These are phyloP conservation scores for Orbilia javanica DNA, from an alignment of 2,329 filamentous ascomycete species.

Conservation along the genomic window DNA sequence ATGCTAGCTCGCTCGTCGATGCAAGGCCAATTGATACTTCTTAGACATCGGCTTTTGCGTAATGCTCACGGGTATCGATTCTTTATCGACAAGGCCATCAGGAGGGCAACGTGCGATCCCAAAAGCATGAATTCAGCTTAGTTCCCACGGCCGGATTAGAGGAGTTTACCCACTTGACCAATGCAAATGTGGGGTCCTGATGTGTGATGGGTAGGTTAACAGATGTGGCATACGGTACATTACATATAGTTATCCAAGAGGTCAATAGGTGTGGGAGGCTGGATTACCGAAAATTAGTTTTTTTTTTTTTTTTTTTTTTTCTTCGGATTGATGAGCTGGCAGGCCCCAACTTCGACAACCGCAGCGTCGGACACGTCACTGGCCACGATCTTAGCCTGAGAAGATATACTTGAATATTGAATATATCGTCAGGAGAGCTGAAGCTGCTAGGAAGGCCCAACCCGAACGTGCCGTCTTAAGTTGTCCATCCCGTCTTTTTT, in stretches of 20 bases:
- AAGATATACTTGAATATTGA: slow-evolving; percentile 24
- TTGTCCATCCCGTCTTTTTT: slow-evolving; percentile 50
- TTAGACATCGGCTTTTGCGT: slow-evolving; percentile 31
- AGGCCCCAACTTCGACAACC: slow-evolving; percentile 52
- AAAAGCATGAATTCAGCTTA: slow-evolving; percentile 30
- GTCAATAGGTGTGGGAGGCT: slow-evolving; percentile 25
- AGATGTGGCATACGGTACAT: slow-evolving; percentile 11
- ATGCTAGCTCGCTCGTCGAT: not conserved
- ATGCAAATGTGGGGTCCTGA: slow-evolving; percentile 55
- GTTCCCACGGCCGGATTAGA: slow-evolving; percentile 20
- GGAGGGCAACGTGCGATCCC: slow-evolving; percentile 15
- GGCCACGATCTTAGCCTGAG: slow-evolving; percentile 37
- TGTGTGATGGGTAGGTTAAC: slow-evolving; percentile 47
- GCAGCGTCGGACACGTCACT: slow-evolving; percentile 55
- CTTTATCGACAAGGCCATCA: slow-evolving; percentile 47
- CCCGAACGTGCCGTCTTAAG: slow-evolving; percentile 47
- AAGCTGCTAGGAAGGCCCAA: slow-evolving; percentile 29
- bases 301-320: slow-evolving; percentile 8
- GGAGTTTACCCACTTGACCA: slow-evolving; percentile 18
- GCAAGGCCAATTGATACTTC: slow-evolving; percentile 30
- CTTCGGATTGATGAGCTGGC: slow-evolving; percentile 57
- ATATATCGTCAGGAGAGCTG: slow-evolving; percentile 11
- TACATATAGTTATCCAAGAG: no score
- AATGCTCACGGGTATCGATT: slow-evolving; percentile 27
- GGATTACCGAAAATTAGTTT: slow-evolving; percentile 26